Base-by-base conservation (phyloP, 345 rosid species). In the Noccaea bulbosa region DNA sequence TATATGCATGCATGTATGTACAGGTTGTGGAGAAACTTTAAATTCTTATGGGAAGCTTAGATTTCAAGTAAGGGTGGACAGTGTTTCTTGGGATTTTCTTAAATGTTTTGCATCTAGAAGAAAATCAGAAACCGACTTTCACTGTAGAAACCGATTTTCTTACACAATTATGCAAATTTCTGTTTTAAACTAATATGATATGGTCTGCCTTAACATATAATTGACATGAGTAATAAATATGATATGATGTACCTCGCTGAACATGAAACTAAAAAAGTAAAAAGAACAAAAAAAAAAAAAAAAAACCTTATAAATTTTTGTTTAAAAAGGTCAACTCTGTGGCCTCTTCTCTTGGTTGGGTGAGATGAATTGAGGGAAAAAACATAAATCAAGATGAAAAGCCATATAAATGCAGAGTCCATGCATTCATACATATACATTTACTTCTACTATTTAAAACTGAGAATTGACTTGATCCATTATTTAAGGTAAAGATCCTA, bases 401-500 rank as follows among this genome's bases (percentile, higher is more conserved):
- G 30, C 17, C 11, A 63, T 50, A 57, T 58, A 63, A 54, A 78
- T 53, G 66, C 62, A 73, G 59, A 55, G 52, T 58, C 48, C 34
- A 73, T 55, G 54, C 65, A 66, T 46, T 38, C 70, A 68, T 46
- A 41, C 70, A 68, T 71, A 70, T 38, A 48, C 56, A 24, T 24
- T 24, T 24, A 2, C 27, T 24, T 24, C 27, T 24, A 2, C n/a
- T 50, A 69, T 11, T 10, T 17, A 52, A 55, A 59, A 71, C 65
- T 65, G 68, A 72, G 72, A 49, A 17, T 67, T 11, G 7, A 27
- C 7, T 37, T 54, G 74, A 61, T 48, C 77, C 75, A 69, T 63
- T 41, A 46, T 75, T 67, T 62, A 59, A 76, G 82, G 63, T 69
- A 51, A 75, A 81, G 97, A 86, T 91, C 93, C 96, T 75, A 58